Evolutionary conservation across 805 yeast genomes (phyloP), one percentile per base, ranked within the genome.

Genomic region (Pichia paraexigua): DNA sequence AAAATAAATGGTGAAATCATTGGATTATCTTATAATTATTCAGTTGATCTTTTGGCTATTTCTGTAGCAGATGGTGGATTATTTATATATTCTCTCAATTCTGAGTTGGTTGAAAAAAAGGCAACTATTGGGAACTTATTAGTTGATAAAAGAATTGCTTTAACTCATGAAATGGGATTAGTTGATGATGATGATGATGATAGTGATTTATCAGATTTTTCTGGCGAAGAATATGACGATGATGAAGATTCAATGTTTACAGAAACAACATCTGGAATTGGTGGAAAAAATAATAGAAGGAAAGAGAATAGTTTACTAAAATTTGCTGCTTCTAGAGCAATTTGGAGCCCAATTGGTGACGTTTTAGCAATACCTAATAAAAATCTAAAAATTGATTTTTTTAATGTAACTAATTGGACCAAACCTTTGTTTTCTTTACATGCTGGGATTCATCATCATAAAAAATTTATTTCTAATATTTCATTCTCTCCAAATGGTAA

Each of bases 271-370:
- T 43, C 56, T 22, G 53, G 56, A 20, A 46, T 49, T 13, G 47
- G 22, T 20, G 54, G 43, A 40, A 53, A 37, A 43, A 47, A 45
- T 7, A 47, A 45, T 6, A 54, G 53, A 65, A 63, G 41, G 74
- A 71, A 41, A 72, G 71, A 59, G 66, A 77, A 43, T 62, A 56
- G 50, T n/a, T 53, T 58, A n/a, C 30, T 55, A 9, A 53, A 49
- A 24, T 50, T 60, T 42, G 46, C 61, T 2, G 52, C 82, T 25
- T 74, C 87, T 0, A 76, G 75, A 42, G 74, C 81, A 2, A 78
- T 76, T 39, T 89, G 96, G 96, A 78, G 81, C 51, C 78, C 85
- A 2, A 72, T 76, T 49, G 95, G 95, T 18, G 78, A 78, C 49
- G 64, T 71, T n/a, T 71, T 89, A 46, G 88, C 90, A 2, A 60